phyloP scores from a whole-genome alignment of 129 eudicot genomes.

The Artemisia tridentata region DNA sequence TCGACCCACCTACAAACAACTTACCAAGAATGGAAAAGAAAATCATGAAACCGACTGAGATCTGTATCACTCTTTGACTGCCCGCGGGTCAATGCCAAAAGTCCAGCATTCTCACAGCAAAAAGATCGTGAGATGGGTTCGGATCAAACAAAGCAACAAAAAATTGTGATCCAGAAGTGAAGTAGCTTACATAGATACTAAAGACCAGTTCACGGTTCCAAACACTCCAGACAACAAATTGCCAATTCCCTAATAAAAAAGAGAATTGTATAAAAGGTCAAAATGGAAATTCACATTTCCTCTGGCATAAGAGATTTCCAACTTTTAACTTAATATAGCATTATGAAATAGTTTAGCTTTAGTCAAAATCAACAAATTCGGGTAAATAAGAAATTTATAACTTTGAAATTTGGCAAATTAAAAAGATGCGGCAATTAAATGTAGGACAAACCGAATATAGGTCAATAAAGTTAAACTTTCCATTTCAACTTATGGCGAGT shows the following conservation, averaged over 20 bases:
- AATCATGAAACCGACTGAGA: background rate
- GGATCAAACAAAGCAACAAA: background rate
- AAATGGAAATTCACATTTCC: too few relatives aligned
- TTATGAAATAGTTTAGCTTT: too few relatives aligned
- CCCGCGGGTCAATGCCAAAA: background rate
- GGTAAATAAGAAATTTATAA: too few relatives aligned
- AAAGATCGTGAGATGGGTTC: background rate
- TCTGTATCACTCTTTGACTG: background rate
- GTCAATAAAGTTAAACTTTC: too few relatives aligned
- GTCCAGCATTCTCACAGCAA: background rate
- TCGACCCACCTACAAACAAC: background rate
- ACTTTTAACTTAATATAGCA: too few relatives aligned
- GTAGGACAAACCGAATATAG: too few relatives aligned
- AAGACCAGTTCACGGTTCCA: slow-evolving; percentile 57
- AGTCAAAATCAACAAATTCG: too few relatives aligned
- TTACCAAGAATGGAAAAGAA: background rate
- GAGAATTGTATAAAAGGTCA: too few relatives aligned
- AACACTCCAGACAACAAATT: slow-evolving; percentile 53
- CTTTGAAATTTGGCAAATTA: too few relatives aligned
- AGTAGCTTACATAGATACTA: slow-evolving; percentile 54
- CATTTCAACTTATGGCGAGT: too few relatives aligned
- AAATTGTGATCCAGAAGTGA: background rate
- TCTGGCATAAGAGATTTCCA: too few relatives aligned
- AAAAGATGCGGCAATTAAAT: too few relatives aligned
- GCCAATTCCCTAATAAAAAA: slow-evolving; percentile 50